These are phyloP conservation scores for Diutina scorzettiae DNA, from an alignment of 1,139 yeast species.

Conservation along the genomic window DNA sequence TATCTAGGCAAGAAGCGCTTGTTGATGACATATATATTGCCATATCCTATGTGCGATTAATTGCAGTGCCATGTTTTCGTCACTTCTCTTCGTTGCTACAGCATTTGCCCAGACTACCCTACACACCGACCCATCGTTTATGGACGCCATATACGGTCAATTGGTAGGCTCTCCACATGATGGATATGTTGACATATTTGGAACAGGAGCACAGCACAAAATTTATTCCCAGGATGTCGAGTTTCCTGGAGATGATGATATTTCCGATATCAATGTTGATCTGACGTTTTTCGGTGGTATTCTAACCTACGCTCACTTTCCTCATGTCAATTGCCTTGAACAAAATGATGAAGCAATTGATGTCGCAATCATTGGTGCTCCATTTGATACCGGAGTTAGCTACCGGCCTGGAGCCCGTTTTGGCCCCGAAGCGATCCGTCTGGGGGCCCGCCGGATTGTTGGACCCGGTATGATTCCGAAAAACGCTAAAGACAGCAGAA, in stretches of 20 bases:
- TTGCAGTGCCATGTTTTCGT: too few relatives aligned
- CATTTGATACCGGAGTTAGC: constrained; percentile 39
- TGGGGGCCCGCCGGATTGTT: constrained; percentile 8
- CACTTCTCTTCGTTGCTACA: too few relatives aligned
- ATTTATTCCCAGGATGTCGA: constrained; percentile 16
- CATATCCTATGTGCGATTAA: too few relatives aligned
- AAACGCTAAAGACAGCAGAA: neutral
- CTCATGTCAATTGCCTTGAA: constrained; percentile 10
- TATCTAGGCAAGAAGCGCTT: too few relatives aligned
- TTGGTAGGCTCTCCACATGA: neutral
- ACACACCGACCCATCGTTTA: neutral
- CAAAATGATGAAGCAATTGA: constrained; percentile 14
- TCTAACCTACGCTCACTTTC: constrained; percentile 10
- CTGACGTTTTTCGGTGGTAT: constrained; percentile 11
- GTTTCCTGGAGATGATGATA: constrained; percentile 27
- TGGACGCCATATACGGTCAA: neutral
- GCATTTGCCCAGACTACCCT: neutral
- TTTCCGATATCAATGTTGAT: constrained; percentile 16
- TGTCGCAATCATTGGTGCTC: constrained; percentile 41
- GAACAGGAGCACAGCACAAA: constrained; percentile 8
- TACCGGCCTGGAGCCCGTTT: constrained; percentile 40
- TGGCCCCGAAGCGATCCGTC: constrained; percentile 44
- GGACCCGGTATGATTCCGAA: neutral
- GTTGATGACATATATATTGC: too few relatives aligned
- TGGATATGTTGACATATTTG: neutral